Evolutionary conservation across 2,329 filamentous ascomycete genomes (phyloP).

Genomic region (Raffaelea deltoideospora): DNA sequence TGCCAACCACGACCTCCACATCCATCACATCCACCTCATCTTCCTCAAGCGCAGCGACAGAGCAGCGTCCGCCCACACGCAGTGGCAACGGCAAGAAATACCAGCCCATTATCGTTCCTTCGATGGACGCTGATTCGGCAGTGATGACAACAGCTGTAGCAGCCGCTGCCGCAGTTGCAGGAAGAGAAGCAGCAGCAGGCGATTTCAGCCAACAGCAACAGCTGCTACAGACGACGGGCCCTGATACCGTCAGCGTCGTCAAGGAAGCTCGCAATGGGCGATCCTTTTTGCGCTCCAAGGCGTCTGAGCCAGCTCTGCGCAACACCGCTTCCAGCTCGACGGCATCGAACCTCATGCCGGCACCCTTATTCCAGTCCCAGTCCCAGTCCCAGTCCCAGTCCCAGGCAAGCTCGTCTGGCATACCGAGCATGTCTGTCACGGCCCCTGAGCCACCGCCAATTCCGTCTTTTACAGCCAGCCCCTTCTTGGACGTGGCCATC

Average conservation of each 20-base stretch:
- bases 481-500: slow-evolving; percentile 60
- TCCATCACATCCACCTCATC: slow-evolving; percentile 1
- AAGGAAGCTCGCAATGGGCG: slow-evolving; percentile 1
- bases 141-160: too few relatives aligned
- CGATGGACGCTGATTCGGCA: too few relatives aligned
- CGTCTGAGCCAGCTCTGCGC: slow-evolving; percentile 9
- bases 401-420: too few relatives aligned
- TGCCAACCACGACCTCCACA: slow-evolving; percentile 5
- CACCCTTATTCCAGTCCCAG: too few relatives aligned
- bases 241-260: neutral
- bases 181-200: neutral
- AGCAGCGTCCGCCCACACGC: slow-evolving; percentile 14
- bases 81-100: slow-evolving; percentile 26
- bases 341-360: too few relatives aligned
- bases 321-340: too few relatives aligned
- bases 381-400: too few relatives aligned
- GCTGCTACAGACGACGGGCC: neutral
- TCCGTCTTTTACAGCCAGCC: too few relatives aligned
- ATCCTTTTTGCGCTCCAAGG: slow-evolving; percentile 8
- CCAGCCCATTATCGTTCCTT: slow-evolving; percentile 28
- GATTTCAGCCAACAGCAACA: neutral
- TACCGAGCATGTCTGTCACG: too few relatives aligned
- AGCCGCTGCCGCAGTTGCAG: slow-evolving; percentile 8
- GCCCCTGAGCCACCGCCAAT: too few relatives aligned
- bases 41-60: neutral